Conservation (phyloP, 805 yeast species). For the Saturnispora mendoncae region DNA sequence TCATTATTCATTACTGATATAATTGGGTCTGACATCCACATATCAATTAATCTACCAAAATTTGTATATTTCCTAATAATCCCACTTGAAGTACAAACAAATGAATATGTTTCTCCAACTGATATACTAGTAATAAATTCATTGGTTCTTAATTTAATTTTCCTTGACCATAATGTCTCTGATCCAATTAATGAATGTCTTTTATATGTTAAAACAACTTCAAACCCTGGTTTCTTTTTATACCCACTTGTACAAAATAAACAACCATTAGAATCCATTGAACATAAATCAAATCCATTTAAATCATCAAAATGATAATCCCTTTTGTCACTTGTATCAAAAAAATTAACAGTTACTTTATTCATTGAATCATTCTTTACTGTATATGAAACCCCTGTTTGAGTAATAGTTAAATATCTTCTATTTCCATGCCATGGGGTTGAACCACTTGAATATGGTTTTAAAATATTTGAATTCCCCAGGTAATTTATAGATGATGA, state of each 20-base stretch:
- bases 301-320: slow-evolving; percentile 84
- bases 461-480: slow-evolving; percentile 13
- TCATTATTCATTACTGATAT: slow-evolving; percentile 61
- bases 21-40: slow-evolving; percentile 66
- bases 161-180: slow-evolving; percentile 65
- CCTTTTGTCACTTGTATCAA: slow-evolving; percentile 63
- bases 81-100: slow-evolving; percentile 71
- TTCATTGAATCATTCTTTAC: slow-evolving; percentile 54
- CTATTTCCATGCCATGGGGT: slow-evolving; percentile 70
- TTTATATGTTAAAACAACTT: slow-evolving; percentile 45
- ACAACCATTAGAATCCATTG: slow-evolving; percentile 58
- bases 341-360: slow-evolving; percentile 71
- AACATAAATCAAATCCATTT: slow-evolving; percentile 63
- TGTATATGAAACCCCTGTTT: slow-evolving; percentile 74
- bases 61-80: slow-evolving; percentile 61
- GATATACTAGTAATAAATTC: slow-evolving; percentile 66
- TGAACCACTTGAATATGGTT: slow-evolving; percentile 77
- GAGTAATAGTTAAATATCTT: slow-evolving; percentile 72
- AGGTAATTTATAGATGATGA: too few species aligned
- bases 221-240: slow-evolving; percentile 20
- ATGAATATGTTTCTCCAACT: slow-evolving; percentile 49
- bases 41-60: slow-evolving; percentile 61
- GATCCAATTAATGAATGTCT: slow-evolving; percentile 60
- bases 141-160: slow-evolving; percentile 28
- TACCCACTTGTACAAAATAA: slow-evolving; percentile 44